These are phyloP conservation scores for Leccinum variicolor DNA, from an alignment of 768 basidiomycete species.

Conservation along the genomic window DNA sequence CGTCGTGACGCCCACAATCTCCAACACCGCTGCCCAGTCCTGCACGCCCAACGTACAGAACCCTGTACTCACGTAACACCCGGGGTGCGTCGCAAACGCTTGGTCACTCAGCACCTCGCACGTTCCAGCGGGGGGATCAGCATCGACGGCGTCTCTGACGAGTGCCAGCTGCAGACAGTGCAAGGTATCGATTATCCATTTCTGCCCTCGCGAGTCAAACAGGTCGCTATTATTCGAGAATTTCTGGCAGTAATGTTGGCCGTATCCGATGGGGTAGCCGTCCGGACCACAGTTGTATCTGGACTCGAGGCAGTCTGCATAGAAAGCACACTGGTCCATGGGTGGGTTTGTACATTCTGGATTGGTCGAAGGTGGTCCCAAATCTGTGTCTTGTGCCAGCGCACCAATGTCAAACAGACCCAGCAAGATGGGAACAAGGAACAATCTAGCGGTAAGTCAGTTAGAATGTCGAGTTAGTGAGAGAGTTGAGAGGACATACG, in stretches of 20 bases:
- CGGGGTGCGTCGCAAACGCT: not conserved
- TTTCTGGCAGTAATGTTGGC: not conserved
- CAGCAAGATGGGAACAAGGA: not conserved
- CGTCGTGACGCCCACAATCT: slow-evolving; percentile 24
- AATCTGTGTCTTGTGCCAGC: not conserved
- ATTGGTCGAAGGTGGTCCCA: not conserved
- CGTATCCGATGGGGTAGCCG: not conserved
- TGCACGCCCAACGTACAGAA: slow-evolving; percentile 35
- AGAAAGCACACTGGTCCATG: slow-evolving; percentile 35
- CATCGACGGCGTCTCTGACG: slow-evolving; percentile 33
- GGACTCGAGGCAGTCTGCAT: not conserved
- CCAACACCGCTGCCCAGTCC: slow-evolving; percentile 37
- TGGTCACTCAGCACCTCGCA: not conserved
- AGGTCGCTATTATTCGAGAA: not conserved
- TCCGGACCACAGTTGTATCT: not conserved
- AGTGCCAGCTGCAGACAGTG: slow-evolving; percentile 17
- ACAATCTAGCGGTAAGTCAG: not conserved
- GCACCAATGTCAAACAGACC: not conserved
- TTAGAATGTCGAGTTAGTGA: not conserved
- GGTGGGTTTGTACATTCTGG: slow-evolving; percentile 31
- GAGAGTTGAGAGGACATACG: not conserved
- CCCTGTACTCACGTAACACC: slow-evolving; percentile 29
- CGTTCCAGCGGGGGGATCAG: slow-evolving; percentile 2
- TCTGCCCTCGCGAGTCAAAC: not conserved
- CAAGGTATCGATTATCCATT: not conserved